Conservation (phyloP, 176 grass and related monocot genomes). For the Eremochloa ophiuroides region DNA sequence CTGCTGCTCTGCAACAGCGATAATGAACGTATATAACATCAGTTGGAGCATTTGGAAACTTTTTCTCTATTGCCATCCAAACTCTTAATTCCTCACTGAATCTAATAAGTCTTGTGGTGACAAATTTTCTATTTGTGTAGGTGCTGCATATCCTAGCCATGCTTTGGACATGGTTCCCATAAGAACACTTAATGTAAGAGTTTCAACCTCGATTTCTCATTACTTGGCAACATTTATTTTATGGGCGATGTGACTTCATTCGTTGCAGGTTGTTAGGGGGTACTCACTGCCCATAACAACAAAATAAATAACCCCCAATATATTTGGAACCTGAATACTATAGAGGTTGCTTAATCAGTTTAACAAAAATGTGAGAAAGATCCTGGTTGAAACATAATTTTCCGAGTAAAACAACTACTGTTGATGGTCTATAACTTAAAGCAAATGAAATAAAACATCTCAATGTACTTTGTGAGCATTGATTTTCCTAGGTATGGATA, state of each 20-base stretch:
- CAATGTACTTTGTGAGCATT: background rate
- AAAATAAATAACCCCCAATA: background rate
- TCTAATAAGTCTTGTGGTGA: slow-evolving; percentile 8
- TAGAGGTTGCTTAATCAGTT: background rate
- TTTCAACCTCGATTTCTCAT: slow-evolving; percentile 13
- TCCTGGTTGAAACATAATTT: background rate
- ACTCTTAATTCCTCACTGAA: background rate
- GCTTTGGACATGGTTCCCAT: slow-evolving; percentile 35
- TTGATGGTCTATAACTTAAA: slow-evolving; percentile 1
- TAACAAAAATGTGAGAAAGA: background rate
- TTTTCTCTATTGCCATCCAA: no score
- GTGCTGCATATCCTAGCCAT: slow-evolving; percentile 50
- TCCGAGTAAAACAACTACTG: background rate
- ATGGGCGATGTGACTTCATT: background rate
- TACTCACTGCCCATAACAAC: background rate
- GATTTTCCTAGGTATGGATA: background rate
- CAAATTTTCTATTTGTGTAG: slow-evolving; percentile 38
- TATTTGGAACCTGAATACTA: background rate
- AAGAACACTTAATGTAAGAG: slow-evolving; percentile 50
- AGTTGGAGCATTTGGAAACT: no score
- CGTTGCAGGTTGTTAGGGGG: background rate
- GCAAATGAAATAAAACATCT: background rate
- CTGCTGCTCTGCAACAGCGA: no score
- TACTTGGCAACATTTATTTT: background rate
- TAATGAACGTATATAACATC: no score